phyloP scores from a whole-genome alignment of 805 yeast genomes.

The Metschnikowia vanudenii region DNA sequence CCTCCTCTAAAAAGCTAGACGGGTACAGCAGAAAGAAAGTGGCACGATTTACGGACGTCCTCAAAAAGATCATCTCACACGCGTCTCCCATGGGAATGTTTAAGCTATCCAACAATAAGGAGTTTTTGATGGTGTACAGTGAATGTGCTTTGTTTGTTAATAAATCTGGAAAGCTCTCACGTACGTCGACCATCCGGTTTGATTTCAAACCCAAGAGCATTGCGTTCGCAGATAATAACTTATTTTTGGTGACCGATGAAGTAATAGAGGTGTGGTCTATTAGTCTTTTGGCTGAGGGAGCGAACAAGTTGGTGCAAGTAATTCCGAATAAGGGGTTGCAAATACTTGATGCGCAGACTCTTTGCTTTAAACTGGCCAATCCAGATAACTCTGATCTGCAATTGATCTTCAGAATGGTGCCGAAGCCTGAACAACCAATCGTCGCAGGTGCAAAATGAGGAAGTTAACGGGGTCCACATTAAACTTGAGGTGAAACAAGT shows the following conservation, averaged over 20 bases:
- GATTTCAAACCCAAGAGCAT: conserved; percentile 38
- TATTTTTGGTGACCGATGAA: conserved; percentile 57
- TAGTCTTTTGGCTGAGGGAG: conserved; percentile 42
- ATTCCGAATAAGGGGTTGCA: conserved; percentile 66
- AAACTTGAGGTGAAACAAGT: background rate
- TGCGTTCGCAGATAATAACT: conserved; percentile 33
- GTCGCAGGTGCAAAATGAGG: background rate
- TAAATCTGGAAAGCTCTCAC: conserved; percentile 52
- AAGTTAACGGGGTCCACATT: background rate
- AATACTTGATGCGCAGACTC: conserved; percentile 24
- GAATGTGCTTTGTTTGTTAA: conserved; percentile 68
- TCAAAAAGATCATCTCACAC: conserved; percentile 39
- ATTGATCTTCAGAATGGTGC: conserved; percentile 38
- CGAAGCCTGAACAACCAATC: conserved; percentile 1
- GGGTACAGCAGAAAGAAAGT: conserved; percentile 35
- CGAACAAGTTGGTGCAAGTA: conserved; percentile 59
- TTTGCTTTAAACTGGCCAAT: conserved; percentile 53
- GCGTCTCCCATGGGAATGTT: conserved; percentile 63
- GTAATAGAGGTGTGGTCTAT: conserved; percentile 68
- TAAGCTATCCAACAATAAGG: conserved; percentile 51
- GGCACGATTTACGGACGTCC: conserved; percentile 18
- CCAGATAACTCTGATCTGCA: conserved; percentile 65
- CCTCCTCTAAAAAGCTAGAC: conserved; percentile 26
- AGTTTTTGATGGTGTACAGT: conserved; percentile 64
- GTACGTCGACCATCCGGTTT: conserved; percentile 43